Conservation (phyloP, 148 eudicot genomes). For the Rhododendron kiyosumense region DNA sequence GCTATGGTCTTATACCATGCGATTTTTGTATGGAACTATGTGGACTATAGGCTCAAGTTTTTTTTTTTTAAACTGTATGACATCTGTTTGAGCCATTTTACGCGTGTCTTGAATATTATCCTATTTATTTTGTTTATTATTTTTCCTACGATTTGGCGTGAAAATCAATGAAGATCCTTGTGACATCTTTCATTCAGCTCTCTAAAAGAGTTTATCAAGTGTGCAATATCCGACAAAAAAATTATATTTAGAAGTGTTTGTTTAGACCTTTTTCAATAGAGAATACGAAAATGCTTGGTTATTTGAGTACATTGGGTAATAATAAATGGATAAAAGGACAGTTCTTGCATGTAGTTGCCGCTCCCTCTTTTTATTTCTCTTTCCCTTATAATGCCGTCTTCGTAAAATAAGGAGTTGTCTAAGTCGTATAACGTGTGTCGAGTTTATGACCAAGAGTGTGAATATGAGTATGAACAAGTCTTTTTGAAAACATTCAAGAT, state of each 20-base stretch:
- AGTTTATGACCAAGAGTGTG: neutral
- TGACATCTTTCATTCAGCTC: neutral
- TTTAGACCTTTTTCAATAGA: neutral
- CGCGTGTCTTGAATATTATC: too few species aligned
- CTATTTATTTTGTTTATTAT: neutral
- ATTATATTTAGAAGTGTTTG: too few species aligned
- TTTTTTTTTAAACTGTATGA: too few species aligned
- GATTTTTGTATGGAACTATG: neutral
- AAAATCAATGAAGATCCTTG: neutral
- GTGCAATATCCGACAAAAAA: too few species aligned
- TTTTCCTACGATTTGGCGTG: neutral
- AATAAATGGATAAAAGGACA: neutral
- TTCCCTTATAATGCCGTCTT: neutral
- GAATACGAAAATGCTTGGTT: too few species aligned
- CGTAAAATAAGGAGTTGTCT: neutral
- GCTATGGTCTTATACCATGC: neutral
- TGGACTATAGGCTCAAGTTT: neutral
- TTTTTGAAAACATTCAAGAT: neutral
- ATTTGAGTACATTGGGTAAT: neutral
- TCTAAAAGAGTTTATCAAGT: neutral
- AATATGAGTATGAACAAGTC: neutral
- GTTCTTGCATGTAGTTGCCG: neutral
- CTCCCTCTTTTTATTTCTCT: neutral
- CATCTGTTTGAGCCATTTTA: fast-evolving
- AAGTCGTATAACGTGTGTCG: neutral